These are phyloP conservation scores for Hylodesmum podocarpum DNA, from an alignment of 306 rosid species.

Conservation along the genomic window DNA sequence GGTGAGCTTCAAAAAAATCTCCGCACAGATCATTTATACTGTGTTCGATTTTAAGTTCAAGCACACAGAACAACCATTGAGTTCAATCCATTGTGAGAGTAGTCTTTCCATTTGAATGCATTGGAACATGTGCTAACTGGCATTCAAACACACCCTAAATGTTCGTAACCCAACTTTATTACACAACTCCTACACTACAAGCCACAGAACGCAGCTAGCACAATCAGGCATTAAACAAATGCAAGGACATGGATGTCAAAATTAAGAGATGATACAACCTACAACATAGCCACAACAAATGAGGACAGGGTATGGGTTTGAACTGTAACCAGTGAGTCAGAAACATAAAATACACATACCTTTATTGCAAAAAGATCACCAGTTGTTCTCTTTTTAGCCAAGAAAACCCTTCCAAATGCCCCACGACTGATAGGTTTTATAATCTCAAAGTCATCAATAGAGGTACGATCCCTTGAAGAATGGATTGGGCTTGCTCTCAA, in stretches of 20 bases:
- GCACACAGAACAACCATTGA: too few relatives aligned
- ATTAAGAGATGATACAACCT: not conserved
- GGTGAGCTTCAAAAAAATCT: slow-evolving; percentile 3
- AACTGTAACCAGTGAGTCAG: slow-evolving; percentile 8
- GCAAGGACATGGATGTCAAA: not conserved
- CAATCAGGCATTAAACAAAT: not conserved
- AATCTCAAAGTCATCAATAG: slow-evolving; percentile 95
- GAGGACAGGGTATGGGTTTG: not conserved
- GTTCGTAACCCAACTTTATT: not conserved
- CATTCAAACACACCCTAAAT: too few relatives aligned
- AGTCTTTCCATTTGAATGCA: too few relatives aligned
- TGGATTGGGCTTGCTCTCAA: slow-evolving; percentile 93
- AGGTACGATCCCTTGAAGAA: slow-evolving; percentile 88
- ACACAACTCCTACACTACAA: slow-evolving; percentile 7
- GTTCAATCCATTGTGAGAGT: too few relatives aligned
- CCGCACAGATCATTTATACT: not conserved
- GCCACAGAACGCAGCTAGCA: not conserved
- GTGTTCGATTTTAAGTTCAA: too few relatives aligned
- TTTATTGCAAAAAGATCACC: slow-evolving; percentile 99
- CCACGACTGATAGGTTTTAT: slow-evolving; percentile 98
- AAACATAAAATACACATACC: slow-evolving; percentile 43
- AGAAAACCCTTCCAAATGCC: slow-evolving; percentile 99
- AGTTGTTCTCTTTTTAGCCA: slow-evolving; percentile 97
- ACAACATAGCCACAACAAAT: not conserved
- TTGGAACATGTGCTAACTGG: too few relatives aligned